Evolutionary conservation across 768 basidiomycete species (phyloP), one percentile per base, ranked within the genome.

Genomic region (Phylloporus sp.): DNA sequence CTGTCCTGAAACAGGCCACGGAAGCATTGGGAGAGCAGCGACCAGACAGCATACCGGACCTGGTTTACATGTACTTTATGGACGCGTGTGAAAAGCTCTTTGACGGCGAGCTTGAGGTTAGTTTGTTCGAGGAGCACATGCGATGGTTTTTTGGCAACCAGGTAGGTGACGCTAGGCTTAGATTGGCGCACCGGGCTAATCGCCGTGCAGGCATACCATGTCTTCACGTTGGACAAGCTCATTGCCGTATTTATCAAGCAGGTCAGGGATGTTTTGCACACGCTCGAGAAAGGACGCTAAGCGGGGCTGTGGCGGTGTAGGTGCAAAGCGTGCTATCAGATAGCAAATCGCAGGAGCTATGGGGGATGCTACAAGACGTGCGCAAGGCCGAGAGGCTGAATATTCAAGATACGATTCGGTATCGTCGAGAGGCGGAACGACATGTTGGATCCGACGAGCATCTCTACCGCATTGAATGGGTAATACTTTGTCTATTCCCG

Each of bases 101-200:
- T 62, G 92, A 92, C 58, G 85, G 80, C 52, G 94, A 98, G 61
- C 75, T 98, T 49, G 96, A 98, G 65, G 88, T 86, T 61, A 70
- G 77, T n/a, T 81, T 83, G 18, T 98, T 93, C 58, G 95, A 98
- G 65, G 96, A 98, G 64, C 90, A 91, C 60, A 82, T 97, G 81
- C 73, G 96, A 53, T 90, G 90, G 80, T 88, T 94, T 70, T 93
- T 91, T 70, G 88, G 90, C 26, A 90, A 82, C 50, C 85, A 84
- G 78, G 86, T 86, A 66, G 52, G 74, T 43, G 38, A 33, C 14
- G 5, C n/a, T 14, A 29, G 33, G n/a, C n/a, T n/a, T n/a, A n/a
- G 31, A 23, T 9, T 17, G 26, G 34, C 10, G 34, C 17, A 5
- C 27, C 9, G 23, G 46, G 24, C 15, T 13, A 52, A 38, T 26